Evolutionary conservation across 2,329 filamentous ascomycete genomes (phyloP).

Genomic region (Nemania serpens): DNA sequence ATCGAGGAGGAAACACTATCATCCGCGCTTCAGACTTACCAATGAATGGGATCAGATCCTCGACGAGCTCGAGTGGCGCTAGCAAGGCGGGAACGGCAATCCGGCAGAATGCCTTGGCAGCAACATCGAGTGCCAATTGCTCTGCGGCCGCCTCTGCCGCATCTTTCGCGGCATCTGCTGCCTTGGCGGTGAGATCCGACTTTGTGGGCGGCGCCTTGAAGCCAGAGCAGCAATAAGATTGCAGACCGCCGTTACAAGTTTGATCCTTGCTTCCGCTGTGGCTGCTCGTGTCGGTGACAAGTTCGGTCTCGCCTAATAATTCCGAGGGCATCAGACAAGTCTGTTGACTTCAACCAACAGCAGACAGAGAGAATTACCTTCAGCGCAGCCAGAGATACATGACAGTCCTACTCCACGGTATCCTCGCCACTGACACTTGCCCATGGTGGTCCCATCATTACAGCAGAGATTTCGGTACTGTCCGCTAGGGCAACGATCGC

Average conservation of each 20-base stretch:
- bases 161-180: not conserved
- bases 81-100: conserved; percentile 3
- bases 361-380: not conserved
- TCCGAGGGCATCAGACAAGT: too few relatives aligned
- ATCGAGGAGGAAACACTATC: too few relatives aligned
- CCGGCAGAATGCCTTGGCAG: conserved; percentile 3
- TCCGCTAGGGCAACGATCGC: not conserved
- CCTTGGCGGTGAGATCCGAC: not conserved
- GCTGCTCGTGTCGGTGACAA: not conserved
- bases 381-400: not conserved
- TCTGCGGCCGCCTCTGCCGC: not conserved
- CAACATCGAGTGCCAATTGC: not conserved
- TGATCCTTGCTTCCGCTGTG: not conserved
- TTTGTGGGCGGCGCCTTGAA: not conserved
- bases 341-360: too few relatives aligned
- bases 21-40: not conserved
- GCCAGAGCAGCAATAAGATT: not conserved
- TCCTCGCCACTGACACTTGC: conserved; percentile 5
- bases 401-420: not conserved
- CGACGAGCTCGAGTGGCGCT: conserved; percentile 29
- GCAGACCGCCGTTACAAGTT: conserved; percentile 3
- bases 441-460: not conserved
- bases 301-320: not conserved
- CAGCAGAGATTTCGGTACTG: not conserved
- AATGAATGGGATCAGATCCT: conserved; percentile 35